Base-by-base conservation (phyloP, 73 alveolate species). In the Paramecium tetraurelia region DNA sequence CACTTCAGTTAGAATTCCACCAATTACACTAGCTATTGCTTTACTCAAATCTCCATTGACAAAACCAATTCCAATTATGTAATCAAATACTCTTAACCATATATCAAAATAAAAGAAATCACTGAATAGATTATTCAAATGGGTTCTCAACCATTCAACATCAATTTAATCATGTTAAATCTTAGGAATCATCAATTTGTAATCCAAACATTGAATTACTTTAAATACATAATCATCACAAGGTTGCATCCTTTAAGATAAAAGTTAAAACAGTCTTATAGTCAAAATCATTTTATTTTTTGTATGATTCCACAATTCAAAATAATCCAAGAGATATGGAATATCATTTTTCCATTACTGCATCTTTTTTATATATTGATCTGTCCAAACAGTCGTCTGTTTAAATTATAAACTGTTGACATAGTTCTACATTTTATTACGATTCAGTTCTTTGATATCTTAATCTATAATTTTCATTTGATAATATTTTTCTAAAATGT, bases 71-170 rank as follows among this genome's bases (percentile, higher is more conserved):
- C 75, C 46, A 12, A 72, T 38, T 35, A 72, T 18, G 14, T 80
- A 80, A 80, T 80, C 90, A 22, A 80, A 40, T 24, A 80, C 76
- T 80, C 90, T 80, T 22, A 80, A 46, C 90, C 90, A 80, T 12
- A 41, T 63, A 80, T 80, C 90, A 80, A 44, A 46, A 80, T 80
- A 80, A 46, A 80, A 80, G 57, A 44, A 80, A 44, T 80, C 90
- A 80, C 63, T 43, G 38, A 72, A 72, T 33, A 72, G 14, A 72
- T 20, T 36, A n/a, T 43, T 36, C 11, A 72, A 36, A 36, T 72
- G 84, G 9, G 31, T 9, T 27, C 31, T 63, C 7, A 63, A 27
- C 84, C 84, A 63, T 33, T 63, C 14, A 16, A 24, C 31, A 63
- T 63, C 46, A 10, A 63, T 7, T 63, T 63, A 14, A 63, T 63